Percentiles rank a stretch among this genome's conserved stretches.
Conservation (phyloP, 345 rosid species). For the Salix exigua region DNA sequence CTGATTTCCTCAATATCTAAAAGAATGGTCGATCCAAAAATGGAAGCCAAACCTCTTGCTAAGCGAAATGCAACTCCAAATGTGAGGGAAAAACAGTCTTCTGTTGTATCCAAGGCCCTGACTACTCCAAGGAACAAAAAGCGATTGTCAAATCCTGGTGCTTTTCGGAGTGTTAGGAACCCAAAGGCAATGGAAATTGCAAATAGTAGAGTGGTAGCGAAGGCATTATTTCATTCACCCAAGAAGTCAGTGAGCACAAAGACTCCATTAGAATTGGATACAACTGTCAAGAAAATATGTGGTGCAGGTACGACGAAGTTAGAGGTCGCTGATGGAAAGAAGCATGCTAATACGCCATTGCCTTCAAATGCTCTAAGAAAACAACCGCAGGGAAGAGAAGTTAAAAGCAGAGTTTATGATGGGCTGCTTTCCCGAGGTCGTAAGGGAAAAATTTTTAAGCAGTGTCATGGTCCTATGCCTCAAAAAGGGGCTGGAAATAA, state of each 20-base stretch:
- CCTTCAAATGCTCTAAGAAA: conserved; percentile 41
- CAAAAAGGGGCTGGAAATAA: conserved; percentile 27
- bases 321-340: conserved; percentile 48
- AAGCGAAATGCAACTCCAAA: conserved; percentile 43
- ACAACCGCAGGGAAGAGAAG: conserved; percentile 56
- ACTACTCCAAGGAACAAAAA: conserved; percentile 55
- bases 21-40: conserved; percentile 44
- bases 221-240: conserved; percentile 81
- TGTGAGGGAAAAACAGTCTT: conserved; percentile 34
- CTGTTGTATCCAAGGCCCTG: conserved; percentile 43
- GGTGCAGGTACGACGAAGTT: conserved; percentile 67
- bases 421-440: conserved; percentile 36
- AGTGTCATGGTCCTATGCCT: conserved; percentile 12
- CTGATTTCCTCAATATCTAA: conserved; percentile 70
- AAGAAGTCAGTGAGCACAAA: conserved; percentile 55
- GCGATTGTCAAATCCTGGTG: conserved; percentile 43
- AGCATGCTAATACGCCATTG: conserved; percentile 20
- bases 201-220: conserved; percentile 45
- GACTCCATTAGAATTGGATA: conserved; percentile 47
- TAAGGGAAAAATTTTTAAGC: conserved; percentile 20
- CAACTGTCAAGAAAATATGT: conserved; percentile 48
- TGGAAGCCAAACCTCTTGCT: conserved; percentile 25
- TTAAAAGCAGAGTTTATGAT: conserved; percentile 88
- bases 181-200: conserved; percentile 36
- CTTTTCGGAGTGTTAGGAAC: conserved; percentile 60